A percentile compares a stretch with the other conserved stretches of the same genome.
These are phyloP conservation scores for Cercospora brassicicola DNA, from an alignment of 2,329 filamentous ascomycete species.

Conservation along the genomic window DNA sequence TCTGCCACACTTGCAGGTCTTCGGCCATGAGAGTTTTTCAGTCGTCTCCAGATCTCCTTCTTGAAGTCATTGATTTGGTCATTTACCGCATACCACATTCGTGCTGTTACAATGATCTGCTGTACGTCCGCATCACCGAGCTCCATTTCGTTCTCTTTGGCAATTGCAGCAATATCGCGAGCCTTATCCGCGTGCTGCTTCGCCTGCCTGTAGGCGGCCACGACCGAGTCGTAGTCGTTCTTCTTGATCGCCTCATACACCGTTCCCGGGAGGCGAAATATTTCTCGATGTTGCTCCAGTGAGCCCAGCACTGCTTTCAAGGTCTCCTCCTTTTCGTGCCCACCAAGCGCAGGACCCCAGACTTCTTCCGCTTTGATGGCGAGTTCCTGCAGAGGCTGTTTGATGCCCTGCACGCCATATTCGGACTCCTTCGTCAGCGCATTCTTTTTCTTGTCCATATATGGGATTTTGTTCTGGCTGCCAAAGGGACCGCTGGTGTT, in stretches of 20 bases:
- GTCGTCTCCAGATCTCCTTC: constrained; percentile 79
- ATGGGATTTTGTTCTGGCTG: constrained; percentile 39
- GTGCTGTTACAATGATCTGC: constrained; percentile 80
- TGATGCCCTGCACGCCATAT: constrained; percentile 85
- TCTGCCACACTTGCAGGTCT: constrained; percentile 32
- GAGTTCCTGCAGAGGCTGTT: constrained; percentile 81
- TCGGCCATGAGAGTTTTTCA: constrained; percentile 46
- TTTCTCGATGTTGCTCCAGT: constrained; percentile 75
- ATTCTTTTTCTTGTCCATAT: constrained; percentile 73
- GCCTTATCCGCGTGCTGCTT: constrained; percentile 78
- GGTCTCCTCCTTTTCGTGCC: constrained; percentile 84
- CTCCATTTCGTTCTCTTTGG: constrained; percentile 47
- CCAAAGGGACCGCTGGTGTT: constrained; percentile 41
- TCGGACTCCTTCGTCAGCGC: constrained; percentile 90
- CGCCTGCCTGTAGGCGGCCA: constrained; percentile 85
- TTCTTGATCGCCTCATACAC: constrained; percentile 84
- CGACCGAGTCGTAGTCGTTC: constrained; percentile 82
- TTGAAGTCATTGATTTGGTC: constrained; percentile 85
- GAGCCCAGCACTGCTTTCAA: constrained; percentile 74
- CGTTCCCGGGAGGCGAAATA: constrained; percentile 76
- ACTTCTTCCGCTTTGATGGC: constrained; percentile 94
- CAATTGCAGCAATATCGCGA: constrained; percentile 63
- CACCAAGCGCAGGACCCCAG: constrained; percentile 91
- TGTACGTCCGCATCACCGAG: constrained; percentile 78
- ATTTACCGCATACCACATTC: constrained; percentile 94